Evolutionary conservation across 805 yeast genomes (phyloP).

Genomic region (Blastobotrys parvus): DNA sequence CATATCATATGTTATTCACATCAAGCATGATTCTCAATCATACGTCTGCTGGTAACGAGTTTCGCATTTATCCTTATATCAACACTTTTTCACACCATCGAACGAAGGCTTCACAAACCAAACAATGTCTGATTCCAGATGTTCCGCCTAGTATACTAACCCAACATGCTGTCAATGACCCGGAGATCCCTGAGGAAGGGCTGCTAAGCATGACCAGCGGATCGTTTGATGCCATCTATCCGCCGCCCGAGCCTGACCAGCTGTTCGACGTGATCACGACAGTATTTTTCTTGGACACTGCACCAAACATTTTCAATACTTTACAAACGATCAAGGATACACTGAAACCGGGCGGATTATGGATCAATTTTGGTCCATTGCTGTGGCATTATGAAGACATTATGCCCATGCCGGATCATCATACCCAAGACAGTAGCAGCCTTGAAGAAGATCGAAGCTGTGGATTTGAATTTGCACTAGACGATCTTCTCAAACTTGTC

Average conservation of each 20-base stretch:
- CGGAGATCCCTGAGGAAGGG: conserved; percentile 16
- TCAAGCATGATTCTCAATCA: conserved; percentile 25
- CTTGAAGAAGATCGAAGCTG: conserved; percentile 22
- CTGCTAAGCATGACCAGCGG: conserved; percentile 66
- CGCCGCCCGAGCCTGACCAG: conserved; percentile 32
- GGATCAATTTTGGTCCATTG: conserved; percentile 91
- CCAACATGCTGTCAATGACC: conserved; percentile 12
- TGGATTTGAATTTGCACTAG: conserved; percentile 54
- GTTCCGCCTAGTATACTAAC: conserved; percentile 16
- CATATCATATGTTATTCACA: conserved; percentile 70
- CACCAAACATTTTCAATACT: conserved; percentile 73
- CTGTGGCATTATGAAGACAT: conserved; percentile 83
- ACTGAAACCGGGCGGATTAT: conserved; percentile 44
- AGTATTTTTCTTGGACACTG: conserved; percentile 83
- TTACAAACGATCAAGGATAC: conserved; percentile 52
- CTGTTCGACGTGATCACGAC: conserved; percentile 31
- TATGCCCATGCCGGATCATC: conserved; percentile 37
- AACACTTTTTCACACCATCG: conserved; percentile 66
- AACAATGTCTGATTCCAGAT: conserved; percentile 36
- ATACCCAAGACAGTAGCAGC: not conserved
- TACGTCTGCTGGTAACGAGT: conserved; percentile 8
- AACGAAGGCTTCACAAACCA: conserved; percentile 40
- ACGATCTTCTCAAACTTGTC: conserved; percentile 44
- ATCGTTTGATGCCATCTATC: conserved; percentile 60
- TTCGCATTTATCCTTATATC: conserved; percentile 32